phyloP scores from a whole-genome alignment of 2,329 filamentous ascomycete genomes.

The Nemania sp. region DNA sequence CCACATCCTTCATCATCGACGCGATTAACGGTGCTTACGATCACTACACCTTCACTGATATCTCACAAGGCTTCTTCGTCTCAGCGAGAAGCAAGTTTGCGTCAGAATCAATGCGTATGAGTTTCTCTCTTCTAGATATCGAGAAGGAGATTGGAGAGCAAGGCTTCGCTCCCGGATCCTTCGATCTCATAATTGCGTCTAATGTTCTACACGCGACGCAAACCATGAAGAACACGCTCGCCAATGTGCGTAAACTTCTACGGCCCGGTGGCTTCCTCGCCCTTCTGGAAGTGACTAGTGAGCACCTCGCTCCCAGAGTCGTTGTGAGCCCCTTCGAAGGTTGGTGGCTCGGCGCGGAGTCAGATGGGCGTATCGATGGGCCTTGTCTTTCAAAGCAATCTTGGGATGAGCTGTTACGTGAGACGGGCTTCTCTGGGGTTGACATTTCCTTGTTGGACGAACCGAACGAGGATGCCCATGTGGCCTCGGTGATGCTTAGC shows the following conservation, averaged over 20 bases:
- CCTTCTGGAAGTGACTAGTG: constrained; percentile 19
- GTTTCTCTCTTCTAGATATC: constrained; percentile 40
- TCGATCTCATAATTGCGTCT: constrained; percentile 42
- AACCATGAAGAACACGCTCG: constrained; percentile 30
- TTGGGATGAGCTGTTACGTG: constrained; percentile 16
- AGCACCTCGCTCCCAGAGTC: not conserved
- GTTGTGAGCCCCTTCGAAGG: constrained; percentile 15
- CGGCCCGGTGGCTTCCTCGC: constrained; percentile 45
- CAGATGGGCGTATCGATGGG: constrained; percentile 26
- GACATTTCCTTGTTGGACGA: constrained; percentile 13
- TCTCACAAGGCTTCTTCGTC: constrained; percentile 45
- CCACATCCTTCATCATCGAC: constrained; percentile 42
- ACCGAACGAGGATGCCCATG: not conserved
- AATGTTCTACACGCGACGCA: constrained; percentile 39
- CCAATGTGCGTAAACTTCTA: constrained; percentile 38
- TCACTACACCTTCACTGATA: constrained; percentile 50
- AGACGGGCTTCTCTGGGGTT: constrained; percentile 21
- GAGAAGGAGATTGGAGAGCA: constrained; percentile 37
- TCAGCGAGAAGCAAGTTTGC: constrained; percentile 37
- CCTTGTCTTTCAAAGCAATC: not conserved
- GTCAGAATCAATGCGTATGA: constrained; percentile 35
- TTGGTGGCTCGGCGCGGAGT: constrained; percentile 37
- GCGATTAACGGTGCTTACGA: constrained; percentile 37
- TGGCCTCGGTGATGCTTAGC: constrained; percentile 9
- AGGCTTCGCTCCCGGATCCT: constrained; percentile 33